Evolutionary conservation across 2,329 filamentous ascomycete species (phyloP).

Genomic region (Aspergillus fijiensis): DNA sequence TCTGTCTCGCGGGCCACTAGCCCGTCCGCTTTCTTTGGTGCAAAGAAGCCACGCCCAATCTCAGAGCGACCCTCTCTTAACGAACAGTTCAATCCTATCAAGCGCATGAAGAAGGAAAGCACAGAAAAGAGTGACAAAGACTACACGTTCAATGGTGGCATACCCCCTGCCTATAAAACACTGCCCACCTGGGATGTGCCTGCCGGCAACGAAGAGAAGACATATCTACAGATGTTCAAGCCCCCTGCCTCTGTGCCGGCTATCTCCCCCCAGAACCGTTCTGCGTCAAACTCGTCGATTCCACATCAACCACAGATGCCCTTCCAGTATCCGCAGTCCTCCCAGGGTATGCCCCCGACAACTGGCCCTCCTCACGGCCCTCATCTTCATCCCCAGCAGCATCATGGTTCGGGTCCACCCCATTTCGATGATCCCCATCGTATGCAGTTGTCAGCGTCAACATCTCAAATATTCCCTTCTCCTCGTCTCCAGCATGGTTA

Average conservation of each 20-base stretch:
- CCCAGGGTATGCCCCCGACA: constrained; percentile 65
- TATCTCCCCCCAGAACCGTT: constrained; percentile 68
- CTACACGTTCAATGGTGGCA: constrained; percentile 75
- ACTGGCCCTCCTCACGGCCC: constrained; percentile 74
- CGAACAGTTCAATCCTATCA: constrained; percentile 61
- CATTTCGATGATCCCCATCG: constrained; percentile 79
- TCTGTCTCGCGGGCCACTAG: constrained; percentile 49
- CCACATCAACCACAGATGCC: constrained; percentile 83
- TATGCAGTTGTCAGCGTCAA: constrained; percentile 81
- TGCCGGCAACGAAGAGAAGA: constrained; percentile 70
- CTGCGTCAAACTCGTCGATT: constrained; percentile 63
- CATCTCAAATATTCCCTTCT: constrained; percentile 80
- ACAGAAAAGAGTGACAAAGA: constrained; percentile 56
- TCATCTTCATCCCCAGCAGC: constrained; percentile 73
- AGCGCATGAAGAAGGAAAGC: constrained; percentile 68
- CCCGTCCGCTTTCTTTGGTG: constrained; percentile 60
- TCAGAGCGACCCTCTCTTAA: constrained; percentile 55
- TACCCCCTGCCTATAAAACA: constrained; percentile 81
- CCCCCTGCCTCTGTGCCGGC: constrained; percentile 59
- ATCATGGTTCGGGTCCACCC: constrained; percentile 66
- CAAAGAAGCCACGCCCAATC: constrained; percentile 67
- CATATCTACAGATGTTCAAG: constrained; percentile 79
- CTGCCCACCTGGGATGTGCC: constrained; percentile 77
- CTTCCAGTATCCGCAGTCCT: constrained; percentile 74
- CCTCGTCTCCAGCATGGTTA: constrained; percentile 74